These are phyloP conservation scores for Wickerhamiella shivajii DNA, from an alignment of 805 yeast species.

Conservation along the genomic window DNA sequence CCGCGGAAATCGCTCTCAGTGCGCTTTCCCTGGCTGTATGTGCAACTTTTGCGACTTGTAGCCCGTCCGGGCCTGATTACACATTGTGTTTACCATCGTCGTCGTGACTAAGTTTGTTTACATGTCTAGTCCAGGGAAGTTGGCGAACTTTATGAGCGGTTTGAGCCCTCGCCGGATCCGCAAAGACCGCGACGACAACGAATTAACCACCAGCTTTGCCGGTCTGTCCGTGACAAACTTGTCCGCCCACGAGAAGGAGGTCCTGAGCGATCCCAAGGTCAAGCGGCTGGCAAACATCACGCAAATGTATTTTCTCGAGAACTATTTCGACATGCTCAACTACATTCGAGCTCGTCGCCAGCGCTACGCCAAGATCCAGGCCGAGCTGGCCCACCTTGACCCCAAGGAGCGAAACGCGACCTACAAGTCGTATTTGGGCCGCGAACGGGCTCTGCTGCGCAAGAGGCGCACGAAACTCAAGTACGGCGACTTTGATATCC, in stretches of 20 bases:
- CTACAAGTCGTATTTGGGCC: constrained; percentile 68
- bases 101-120: no score
- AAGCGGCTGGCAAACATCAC: constrained; percentile 80
- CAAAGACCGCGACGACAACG: constrained; percentile 4
- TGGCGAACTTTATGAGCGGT: constrained; percentile 1
- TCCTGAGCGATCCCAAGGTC: constrained; percentile 60
- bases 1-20: no score
- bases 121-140: constrained; percentile 4
- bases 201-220: not conserved
- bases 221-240: constrained; percentile 1
- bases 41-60: no score
- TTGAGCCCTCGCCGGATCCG: constrained; percentile 2
- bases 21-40: no score
- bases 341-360: constrained; percentile 78
- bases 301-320: constrained; percentile 85
- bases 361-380: constrained; percentile 57
- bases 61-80: no score
- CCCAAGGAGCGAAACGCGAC: constrained; percentile 35
- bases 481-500: constrained; percentile 88
- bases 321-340: constrained; percentile 91
- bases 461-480: constrained; percentile 84
- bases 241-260: constrained; percentile 20
- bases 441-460: constrained; percentile 73
- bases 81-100: constrained; percentile 2
- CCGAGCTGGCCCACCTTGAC: constrained; percentile 28